Evolutionary conservation across 768 basidiomycete species (phyloP), one percentile per base, ranked within the genome.

Genomic region (Wakefieldia striispora): DNA sequence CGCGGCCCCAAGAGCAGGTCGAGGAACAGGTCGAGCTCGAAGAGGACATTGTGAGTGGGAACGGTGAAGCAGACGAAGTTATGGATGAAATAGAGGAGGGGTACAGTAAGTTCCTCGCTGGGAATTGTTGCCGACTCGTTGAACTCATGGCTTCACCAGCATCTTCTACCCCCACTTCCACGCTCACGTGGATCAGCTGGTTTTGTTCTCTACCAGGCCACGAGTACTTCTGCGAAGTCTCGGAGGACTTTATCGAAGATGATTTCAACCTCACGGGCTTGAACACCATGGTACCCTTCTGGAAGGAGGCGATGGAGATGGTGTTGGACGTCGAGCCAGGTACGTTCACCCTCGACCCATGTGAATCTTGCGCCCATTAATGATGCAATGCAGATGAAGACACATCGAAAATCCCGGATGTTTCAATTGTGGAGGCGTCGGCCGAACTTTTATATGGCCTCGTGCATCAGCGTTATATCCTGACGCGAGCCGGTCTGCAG

Each of bases 271-370:
- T 99, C 34, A 99, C 97, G 6, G 97, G 97, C 6, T 72, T 99
- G 67, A 95, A 94, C 64, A 80, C 81, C 27, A 85, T 95, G 85
- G 97, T 98, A 16, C 97, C 97, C 8, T 99, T 99, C 67, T 99
- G 95, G 93, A 98, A 97, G 69, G 97, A 99, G 69, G 97, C 97
- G 39, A 90, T 99, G 87, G 97, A 99, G 74, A 99, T 99, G 97
- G 93, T 99, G 14, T 72, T 99, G 57, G 97, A 99, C 72, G 95
- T 98, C 45, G 97, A 99, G 72, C 93, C 97, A 76, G 94, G 95
- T 95, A 66, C 68, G 85, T 68, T 24, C 21, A 29, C 53, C 56
- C 52, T 46, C 21, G 43, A 45, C 45, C 54, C 50, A 44, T 47
- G 48, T 47, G 42, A 50, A 50, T 46, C 43, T 53, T 42, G 21